Evolutionary conservation across 805 yeast species (phyloP).

Genomic region (Yamadazyma sp.): DNA sequence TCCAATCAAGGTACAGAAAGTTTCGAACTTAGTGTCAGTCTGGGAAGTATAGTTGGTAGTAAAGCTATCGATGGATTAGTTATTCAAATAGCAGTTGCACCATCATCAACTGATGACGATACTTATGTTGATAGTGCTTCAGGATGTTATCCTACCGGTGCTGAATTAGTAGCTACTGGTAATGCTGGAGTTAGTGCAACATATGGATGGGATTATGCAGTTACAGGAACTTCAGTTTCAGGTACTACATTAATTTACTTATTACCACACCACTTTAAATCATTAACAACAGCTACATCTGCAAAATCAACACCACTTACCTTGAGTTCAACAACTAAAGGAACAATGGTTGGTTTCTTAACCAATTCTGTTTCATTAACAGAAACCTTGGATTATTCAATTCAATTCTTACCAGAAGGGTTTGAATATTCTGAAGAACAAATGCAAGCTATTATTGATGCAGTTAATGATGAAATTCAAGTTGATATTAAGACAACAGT

Average conservation of each 20-base stretch:
- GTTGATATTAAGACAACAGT: constrained; percentile 45
- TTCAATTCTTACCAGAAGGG: constrained; percentile 41
- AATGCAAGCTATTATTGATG: constrained; percentile 37
- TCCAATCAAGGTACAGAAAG: constrained; percentile 27
- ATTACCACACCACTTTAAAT: constrained; percentile 48
- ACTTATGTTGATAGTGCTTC: constrained; percentile 57
- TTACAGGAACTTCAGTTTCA: constrained; percentile 45
- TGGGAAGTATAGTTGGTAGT: constrained; percentile 36
- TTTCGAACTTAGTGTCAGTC: constrained; percentile 19
- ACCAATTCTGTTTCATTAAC: constrained; percentile 32
- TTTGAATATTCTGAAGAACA: constrained; percentile 41
- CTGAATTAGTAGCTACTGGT: constrained; percentile 45
- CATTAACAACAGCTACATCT: constrained; percentile 25
- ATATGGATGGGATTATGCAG: constrained; percentile 46
- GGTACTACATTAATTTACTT: constrained; percentile 47
- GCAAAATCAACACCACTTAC: constrained; percentile 35
- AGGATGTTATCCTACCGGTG: constrained; percentile 58
- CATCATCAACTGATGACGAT: constrained; percentile 25
- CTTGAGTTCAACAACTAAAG: constrained; percentile 48
- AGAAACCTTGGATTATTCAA: constrained; percentile 36
- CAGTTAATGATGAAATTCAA: constrained; percentile 43
- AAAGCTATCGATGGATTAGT: constrained; percentile 43
- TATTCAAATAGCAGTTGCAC: constrained; percentile 32
- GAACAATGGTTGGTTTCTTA: constrained; percentile 45
- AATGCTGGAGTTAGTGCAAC: constrained; percentile 46